Evolutionary conservation across 129 eudicot species (phyloP), one percentile per base, ranked within the genome.

Genomic region (Saposhnikovia divaricata): DNA sequence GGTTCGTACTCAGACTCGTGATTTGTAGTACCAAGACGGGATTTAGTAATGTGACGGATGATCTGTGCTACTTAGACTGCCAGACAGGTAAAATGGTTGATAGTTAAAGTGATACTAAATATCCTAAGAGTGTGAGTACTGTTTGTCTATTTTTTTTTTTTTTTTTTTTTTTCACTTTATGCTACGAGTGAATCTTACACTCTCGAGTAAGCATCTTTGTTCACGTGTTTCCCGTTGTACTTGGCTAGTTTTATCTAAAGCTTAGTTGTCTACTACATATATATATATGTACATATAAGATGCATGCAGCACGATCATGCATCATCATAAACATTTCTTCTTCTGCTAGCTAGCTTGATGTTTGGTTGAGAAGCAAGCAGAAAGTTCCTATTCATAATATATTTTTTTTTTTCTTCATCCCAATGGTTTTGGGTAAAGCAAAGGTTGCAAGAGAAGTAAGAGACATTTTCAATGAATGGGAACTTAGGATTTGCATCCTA

Each of bases 401-500:
- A n/a, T 15, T 16, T 27, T 28, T 34, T 27, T 28, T 34, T 14
- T 31, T 34, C 21, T 27, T 28, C 6, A 68, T 68, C 5, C 9
- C 13, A 68, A 68, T 27, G 73, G 73, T 23, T 31, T 4, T 31
- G 73, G 6, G 2, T 13, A 27, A 28, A 28, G 21, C 5, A 65
- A 5, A 11, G 2, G 15, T 68, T 12, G 10, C 18, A 31, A 14
- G 5, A 4, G 5, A 31, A 11, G 21, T 14, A 18, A 68, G 37
- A 2, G 15, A 68, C 42, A 34, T 68, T 4, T 68, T 68, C 14
- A 34, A 68, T 68, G 42, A 68, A 75, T 81, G 83, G 83, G 79
- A 81, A 42, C 73, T 81, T 27, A 19, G 83, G 14, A 53, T 23
- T 47, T 73, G 75, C 74, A 59, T 81, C 59, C 16, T 81, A 45